Base-by-base conservation (phyloP, 495 filamentous ascomycete genomes). In the Talaromyces liani region DNA sequence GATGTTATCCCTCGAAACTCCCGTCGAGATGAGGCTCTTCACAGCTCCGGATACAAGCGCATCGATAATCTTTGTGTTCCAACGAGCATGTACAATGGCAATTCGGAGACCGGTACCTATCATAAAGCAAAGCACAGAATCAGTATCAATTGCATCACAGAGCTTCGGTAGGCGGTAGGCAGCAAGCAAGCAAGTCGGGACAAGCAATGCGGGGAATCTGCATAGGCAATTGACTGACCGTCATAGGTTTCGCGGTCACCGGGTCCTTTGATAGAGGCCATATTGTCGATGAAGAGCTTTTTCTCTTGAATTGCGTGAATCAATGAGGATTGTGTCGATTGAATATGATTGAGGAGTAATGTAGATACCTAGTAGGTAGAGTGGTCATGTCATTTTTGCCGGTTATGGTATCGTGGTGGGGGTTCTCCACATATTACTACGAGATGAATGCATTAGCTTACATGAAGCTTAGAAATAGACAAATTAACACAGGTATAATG, bases 11-110 rank as follows among this genome's bases (percentile, higher is more conserved):
- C 91, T 86, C 66, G 84, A 84, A 56, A 98, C 94, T 57, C 95
- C 95, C 58, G 87, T 84, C 31, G 81, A 79, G 2, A 82, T 65
- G 27, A 93, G 81, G 41, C 77, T 77, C 63, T 84, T 84, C 66
- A 82, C 84, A 7, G 87, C 82, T 61, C 94, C 94, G 29, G 82
- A 80, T 51, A 98, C 81, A 22, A 98, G 85, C 34, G 88, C 81
- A 31, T 88, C 85, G 74, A 98, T 93, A 65, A 91, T 83, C 34
- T 67, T 75, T 58, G 82, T 86, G 76, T 98, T 98, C 94, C 94
- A 98, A 65, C 94, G 87, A 25, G 93, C 94, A 76, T 97, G 94
- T 33, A 98, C 85, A 69, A 98, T 97, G 61, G 89, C 93, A 70
- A 98, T 88, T 67, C 94, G 91, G 65, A 98, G 84, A 65, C 80